Evolutionary conservation across 75 land plant species (phyloP), one percentile per base, ranked within the genome.

Genomic region (Cryptomeria japonica): DNA sequence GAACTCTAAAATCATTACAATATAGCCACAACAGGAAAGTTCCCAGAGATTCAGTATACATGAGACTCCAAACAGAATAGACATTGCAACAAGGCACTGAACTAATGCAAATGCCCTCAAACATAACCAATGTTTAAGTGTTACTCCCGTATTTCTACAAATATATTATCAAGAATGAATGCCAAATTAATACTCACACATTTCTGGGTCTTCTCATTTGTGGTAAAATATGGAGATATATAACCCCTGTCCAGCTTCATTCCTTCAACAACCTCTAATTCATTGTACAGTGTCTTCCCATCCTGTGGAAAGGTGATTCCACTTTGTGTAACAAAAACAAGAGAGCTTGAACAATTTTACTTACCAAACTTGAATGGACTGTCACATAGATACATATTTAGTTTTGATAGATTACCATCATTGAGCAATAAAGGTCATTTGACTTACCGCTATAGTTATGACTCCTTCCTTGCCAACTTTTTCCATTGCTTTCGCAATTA

Each of bases 391-490:
- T 75, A 38, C 3, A 82, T 28, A 1, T 18, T 51, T 51, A 51
- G 16, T 51, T 80, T 80, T 42, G 1, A 44, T 10, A 82, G 6
- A 42, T 13, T 41, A 12, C 31, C 10, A 68, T 16, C n/a, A 37
- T 32, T 42, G 11, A 72, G 36, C 39, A 34, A 10, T 31, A 14
- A 44, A 13, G 46, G 18, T 46, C 4, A 56, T 49, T 83, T 47
- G 16, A 89, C 93, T 92, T 87, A 93, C 97, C 39, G 91, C 31
- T 39, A 96, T 92, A 61, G 97, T 96, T 86, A 96, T 96, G 28
- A 95, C 95, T 61, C 97, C 97, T 38, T 94, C 97, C 86, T 96
- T 96, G 78, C 97, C 97, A 88, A 96, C 97, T 90, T 95, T 96
- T 89, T 96, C 96, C 97, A 96, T 96, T 13, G 97, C 97, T 85